A percentile compares a stretch with the other conserved stretches of the same genome.
These are phyloP conservation scores for Penicillium chermesinum DNA, from an alignment of 495 filamentous ascomycete genomes.

Conservation along the genomic window DNA sequence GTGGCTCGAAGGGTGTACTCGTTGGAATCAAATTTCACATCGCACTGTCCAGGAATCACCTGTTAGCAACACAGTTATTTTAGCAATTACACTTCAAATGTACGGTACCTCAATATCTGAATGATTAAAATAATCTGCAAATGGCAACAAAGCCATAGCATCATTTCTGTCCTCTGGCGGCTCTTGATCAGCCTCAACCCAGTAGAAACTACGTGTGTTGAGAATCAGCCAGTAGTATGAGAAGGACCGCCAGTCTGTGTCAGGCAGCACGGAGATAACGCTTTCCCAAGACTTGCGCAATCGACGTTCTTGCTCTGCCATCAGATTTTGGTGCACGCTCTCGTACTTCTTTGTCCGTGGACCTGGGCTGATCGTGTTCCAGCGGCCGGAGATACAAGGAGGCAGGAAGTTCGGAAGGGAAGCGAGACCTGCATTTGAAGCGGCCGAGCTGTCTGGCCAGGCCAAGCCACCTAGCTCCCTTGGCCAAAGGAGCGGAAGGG, in stretches of 20 bases:
- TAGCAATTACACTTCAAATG: not conserved
- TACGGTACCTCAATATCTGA: slow-evolving; percentile 44
- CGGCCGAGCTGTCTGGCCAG: slow-evolving; percentile 12
- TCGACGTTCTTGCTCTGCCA: slow-evolving; percentile 57
- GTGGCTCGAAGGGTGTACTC: slow-evolving; percentile 58
- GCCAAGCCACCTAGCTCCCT: slow-evolving; percentile 21
- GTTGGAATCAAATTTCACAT: slow-evolving; percentile 52
- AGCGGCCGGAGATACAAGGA: slow-evolving; percentile 38
- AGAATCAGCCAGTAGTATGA: slow-evolving; percentile 74
- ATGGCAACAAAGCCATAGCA: slow-evolving; percentile 75
- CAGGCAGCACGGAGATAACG: slow-evolving; percentile 48
- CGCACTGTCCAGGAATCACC: slow-evolving; percentile 40
- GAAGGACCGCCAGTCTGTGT: slow-evolving; percentile 50
- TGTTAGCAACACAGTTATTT: not conserved
- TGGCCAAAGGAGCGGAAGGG: slow-evolving; percentile 69
- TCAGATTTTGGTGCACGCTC: slow-evolving; percentile 44
- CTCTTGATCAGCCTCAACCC: slow-evolving; percentile 48
- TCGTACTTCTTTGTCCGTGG: slow-evolving; percentile 25
- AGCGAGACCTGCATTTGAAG: not conserved
- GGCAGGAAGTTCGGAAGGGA: slow-evolving; percentile 23
- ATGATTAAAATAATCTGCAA: slow-evolving; percentile 88
- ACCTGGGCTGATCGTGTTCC: slow-evolving; percentile 26
- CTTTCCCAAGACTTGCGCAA: slow-evolving; percentile 56
- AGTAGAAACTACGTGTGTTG: slow-evolving; percentile 81
- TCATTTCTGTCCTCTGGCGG: slow-evolving; percentile 55